Evolutionary conservation across 2,329 filamentous ascomycete genomes (phyloP), one percentile per base, ranked within the genome.

Genomic region (Colletotrichum caudatum): DNA sequence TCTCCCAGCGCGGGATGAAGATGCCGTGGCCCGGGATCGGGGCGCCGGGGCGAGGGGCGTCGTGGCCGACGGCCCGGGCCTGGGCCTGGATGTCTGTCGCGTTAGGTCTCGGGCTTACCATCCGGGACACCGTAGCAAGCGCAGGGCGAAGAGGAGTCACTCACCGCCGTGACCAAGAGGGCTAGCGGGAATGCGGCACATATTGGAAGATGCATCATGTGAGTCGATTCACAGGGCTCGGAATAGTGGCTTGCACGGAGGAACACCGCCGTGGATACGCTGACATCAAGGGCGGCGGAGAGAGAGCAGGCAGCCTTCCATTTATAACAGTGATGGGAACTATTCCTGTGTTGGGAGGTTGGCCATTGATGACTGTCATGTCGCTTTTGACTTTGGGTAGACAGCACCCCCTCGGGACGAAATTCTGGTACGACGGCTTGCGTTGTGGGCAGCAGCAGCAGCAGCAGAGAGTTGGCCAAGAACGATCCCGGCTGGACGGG

Each of bases 21-120:
- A 62, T 50, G 57, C 35, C 48, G 57, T 62, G 37, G 26, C 57
- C 64, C 1, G 37, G 64, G 48, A 66, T 62, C 12, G 64, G 64
- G 5, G 50, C 23, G 12, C 61, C 61, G 50, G 37, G 50, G 61
- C 26, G 35, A 4, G 20, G 35, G 37, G 23, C 26, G 23, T 35
- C 48, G 6, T 35, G 18, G 12, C 20, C 37, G n/a, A 64, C 44
- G 50, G 37, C 37, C 37, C 37, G 41, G n/a, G 26, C 23, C n/a
- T 41, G 46, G 44, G 20, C 16, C 14, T 26, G 33, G 18, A 51
- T 18, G 18, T 39, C 37, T 18, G 18, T 39, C 37, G 23, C 5
- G 37, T 59, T n/a, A 59, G 57, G 3, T 29, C 23, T 20, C 2
- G 23, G 23, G 1, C 5, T 2, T 18, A 11, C 37, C 23, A 23